Evolutionary conservation across 2,329 filamentous ascomycete species (phyloP), one percentile per base, ranked within the genome.

Genomic region (Curvularia lunata): DNA sequence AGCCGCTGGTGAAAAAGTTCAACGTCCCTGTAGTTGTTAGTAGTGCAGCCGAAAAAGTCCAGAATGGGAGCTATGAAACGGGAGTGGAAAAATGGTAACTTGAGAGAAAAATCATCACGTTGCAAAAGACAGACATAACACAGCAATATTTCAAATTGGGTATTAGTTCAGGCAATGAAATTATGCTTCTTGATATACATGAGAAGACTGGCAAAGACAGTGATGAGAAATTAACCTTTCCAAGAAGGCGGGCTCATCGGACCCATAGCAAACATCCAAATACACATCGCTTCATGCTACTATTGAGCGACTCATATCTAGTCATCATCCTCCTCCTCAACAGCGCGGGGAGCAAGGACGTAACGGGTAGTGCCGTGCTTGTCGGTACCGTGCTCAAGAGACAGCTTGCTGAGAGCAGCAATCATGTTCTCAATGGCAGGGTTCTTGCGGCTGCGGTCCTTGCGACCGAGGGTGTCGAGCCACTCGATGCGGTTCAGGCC

Each of bases 401-500:
- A 84, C 62, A 88, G 79, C 81, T 88, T 88, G 79, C 84, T 85
- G 60, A 89, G 81, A 64, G 86, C 85, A 48, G 82, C 83, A 67
- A 89, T 83, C 77, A 87, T 85, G 78, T 88, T 88, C 82, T 88
- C 86, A 74, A 88, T 84, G 61, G 84, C 79, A 61, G 85, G 86
- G 73, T 89, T 85, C 78, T 85, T 84, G 69, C 80, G 78, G 71
- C 80, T 83, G 66, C 86, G 83, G 77, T 86, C 82, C 79, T 86
- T 84, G 73, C 86, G 84, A 59, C 86, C 86, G 32, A 89, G 81
- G 72, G 88, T 82, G 72, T 86, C 83, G 61, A 88, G 81, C 79
- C 80, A 84, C 32, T 77, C 66, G 66, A 87, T 82, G 72, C 81
- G 79, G 80, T 87, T 87, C 63, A 88, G 81, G 42, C 86, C 74